phyloP scores from a whole-genome alignment of 2,329 filamentous ascomycete species.

The Fusarium sp. region DNA sequence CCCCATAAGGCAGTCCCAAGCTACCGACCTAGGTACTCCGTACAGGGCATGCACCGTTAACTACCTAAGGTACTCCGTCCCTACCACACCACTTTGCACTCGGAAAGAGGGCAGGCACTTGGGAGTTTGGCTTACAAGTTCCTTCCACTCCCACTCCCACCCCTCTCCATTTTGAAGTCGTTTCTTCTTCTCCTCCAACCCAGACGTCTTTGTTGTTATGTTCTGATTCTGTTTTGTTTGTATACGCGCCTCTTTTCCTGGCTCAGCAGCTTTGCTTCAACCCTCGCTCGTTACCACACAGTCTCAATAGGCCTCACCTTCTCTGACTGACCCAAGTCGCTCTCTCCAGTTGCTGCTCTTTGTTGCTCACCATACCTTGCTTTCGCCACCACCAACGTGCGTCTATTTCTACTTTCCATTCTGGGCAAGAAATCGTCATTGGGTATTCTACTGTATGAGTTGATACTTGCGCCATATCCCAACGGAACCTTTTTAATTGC shows the following conservation, averaged over 20 bases:
- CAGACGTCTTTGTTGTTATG: conserved; percentile 17
- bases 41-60: neutral
- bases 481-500: conserved; percentile 34
- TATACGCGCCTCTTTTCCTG: conserved; percentile 27
- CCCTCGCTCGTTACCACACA: conserved; percentile 29
- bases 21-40: too few species aligned
- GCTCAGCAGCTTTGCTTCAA: conserved; percentile 21
- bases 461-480: conserved; percentile 29
- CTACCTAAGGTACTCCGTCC: neutral
- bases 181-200: conserved; percentile 20
- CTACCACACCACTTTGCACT: conserved; percentile 16
- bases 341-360: conserved; percentile 16
- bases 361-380: conserved; percentile 4
- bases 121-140: conserved; percentile 41
- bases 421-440: conserved; percentile 35
- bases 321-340: conserved; percentile 30
- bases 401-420: conserved; percentile 31
- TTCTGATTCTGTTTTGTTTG: conserved; percentile 20
- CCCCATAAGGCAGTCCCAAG: conserved; percentile 26
- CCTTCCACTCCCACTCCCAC: conserved; percentile 32
- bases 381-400: conserved; percentile 18
- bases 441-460: conserved; percentile 23
- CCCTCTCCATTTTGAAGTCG: conserved; percentile 28
- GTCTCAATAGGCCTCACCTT: conserved; percentile 24
- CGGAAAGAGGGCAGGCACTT: conserved; percentile 10